A percentile compares a stretch with the other conserved stretches of the same genome.
These are phyloP conservation scores for Pyrus betulifolia DNA, from an alignment of 306 rosid species.

Conservation along the genomic window DNA sequence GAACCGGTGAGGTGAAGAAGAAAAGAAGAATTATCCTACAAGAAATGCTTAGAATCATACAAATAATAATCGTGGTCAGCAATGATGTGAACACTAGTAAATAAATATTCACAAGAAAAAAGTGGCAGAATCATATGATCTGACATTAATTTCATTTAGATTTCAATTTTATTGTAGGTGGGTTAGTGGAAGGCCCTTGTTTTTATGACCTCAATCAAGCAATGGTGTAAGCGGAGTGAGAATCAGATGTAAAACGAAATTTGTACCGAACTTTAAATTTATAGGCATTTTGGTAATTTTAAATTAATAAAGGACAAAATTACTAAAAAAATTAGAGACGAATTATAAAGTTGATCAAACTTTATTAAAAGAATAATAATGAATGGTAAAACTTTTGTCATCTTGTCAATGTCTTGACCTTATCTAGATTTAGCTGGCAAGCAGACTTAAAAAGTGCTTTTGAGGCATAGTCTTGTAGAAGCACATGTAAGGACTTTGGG, in stretches of 20 bases:
- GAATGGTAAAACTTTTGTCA: background rate
- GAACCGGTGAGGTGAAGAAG: background rate
- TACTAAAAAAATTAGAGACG: no score
- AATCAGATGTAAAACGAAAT: no score
- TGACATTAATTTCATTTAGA: background rate
- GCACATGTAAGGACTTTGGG: background rate
- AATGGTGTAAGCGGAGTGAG: rapidly evolving
- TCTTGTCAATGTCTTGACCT: background rate
- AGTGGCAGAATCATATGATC: background rate
- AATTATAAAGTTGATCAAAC: background rate
- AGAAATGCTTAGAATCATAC: background rate
- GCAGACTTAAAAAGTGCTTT: no score
- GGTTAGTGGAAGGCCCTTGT: background rate
- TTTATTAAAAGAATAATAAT: no score
- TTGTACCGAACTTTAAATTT: no score
- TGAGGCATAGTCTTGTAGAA: background rate
- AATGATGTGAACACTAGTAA: background rate
- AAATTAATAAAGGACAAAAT: no score
- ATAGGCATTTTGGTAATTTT: no score
- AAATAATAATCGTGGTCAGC: background rate
- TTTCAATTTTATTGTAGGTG: background rate
- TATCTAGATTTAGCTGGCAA: background rate
- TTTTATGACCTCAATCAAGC: background rate
- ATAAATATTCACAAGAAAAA: background rate
- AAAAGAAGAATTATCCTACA: background rate